Percentiles rank a stretch among this genome's conserved stretches.
phyloP scores from a whole-genome alignment of 495 filamentous ascomycete genomes.

The Daldinia bambusicola region DNA sequence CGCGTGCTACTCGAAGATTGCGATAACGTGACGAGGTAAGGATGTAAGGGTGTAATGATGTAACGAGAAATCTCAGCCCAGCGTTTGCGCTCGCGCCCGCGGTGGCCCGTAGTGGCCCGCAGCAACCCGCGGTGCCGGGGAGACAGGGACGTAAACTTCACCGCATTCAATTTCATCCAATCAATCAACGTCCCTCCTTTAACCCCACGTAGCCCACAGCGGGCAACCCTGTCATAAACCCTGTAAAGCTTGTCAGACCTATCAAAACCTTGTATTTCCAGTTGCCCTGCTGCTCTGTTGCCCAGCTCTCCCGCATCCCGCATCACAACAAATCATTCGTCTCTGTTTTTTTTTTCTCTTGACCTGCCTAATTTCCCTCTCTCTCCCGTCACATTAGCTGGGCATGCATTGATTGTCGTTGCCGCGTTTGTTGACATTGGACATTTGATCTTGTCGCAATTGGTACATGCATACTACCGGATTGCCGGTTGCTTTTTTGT shows the following conservation, averaged over 20 bases:
- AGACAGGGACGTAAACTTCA: conserved; percentile 35
- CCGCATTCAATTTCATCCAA: conserved; percentile 40
- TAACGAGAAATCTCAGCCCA: conserved; percentile 29
- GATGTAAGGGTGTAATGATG: conserved; percentile 3
- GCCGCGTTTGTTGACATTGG: conserved; percentile 45
- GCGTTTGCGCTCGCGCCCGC: conserved; percentile 8
- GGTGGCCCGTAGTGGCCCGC: conserved; percentile 5
- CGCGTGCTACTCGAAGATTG: conserved; percentile 5
- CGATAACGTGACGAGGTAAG: conserved; percentile 17
- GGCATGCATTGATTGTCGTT: conserved; percentile 49
- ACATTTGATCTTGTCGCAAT: conserved; percentile 38
- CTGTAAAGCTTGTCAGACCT: neutral
- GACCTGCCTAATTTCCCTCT: conserved; percentile 16
- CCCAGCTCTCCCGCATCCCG: conserved; percentile 7
- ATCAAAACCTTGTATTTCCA: conserved; percentile 16
- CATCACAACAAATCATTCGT: conserved; percentile 42
- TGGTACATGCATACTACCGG: conserved; percentile 38
- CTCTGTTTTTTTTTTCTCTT: conserved; percentile 7
- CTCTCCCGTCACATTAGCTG: conserved; percentile 27
- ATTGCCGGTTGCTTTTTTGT: conserved; percentile 11
- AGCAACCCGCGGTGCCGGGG: conserved; percentile 4
- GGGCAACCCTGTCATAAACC: conserved; percentile 25
- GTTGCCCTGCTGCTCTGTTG: conserved; percentile 6
- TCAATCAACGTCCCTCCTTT: conserved; percentile 35
- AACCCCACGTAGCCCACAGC: conserved; percentile 41